These are phyloP conservation scores for Komagataella kurtzmanii DNA, from an alignment of 805 yeast genomes.

Conservation along the genomic window DNA sequence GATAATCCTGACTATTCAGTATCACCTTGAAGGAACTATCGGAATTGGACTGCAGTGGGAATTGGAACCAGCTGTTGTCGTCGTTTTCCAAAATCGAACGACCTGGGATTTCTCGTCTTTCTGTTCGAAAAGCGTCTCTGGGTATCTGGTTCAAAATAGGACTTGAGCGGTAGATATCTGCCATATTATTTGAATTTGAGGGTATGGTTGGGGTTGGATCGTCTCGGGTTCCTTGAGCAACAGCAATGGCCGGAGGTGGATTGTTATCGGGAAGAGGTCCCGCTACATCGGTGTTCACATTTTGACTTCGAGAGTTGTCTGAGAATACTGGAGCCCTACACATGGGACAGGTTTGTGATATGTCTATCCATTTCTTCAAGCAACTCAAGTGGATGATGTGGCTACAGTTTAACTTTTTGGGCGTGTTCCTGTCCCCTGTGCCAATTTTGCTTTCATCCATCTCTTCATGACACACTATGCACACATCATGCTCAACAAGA, in stretches of 20 bases:
- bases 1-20: neutral
- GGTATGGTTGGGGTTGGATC: neutral
- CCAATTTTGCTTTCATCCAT: slow-evolving; percentile 27
- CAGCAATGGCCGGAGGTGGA: neutral
- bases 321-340: slow-evolving; percentile 64
- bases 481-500: slow-evolving; percentile 47
- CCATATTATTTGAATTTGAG: neutral
- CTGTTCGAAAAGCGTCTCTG: neutral
- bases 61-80: neutral
- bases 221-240: neutral
- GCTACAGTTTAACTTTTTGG: slow-evolving; percentile 72
- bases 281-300: neutral
- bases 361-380: slow-evolving; percentile 82
- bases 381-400: slow-evolving; percentile 88
- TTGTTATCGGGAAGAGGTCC: neutral
- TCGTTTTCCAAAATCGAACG: neutral
- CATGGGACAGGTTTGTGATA: slow-evolving; percentile 88
- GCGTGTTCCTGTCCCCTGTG: slow-evolving; percentile 31
- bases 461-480: slow-evolving; percentile 90
- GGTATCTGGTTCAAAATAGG: neutral
- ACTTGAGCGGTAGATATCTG: neutral
- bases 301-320: slow-evolving; percentile 3
- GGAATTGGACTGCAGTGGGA: neutral
- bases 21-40: neutral
- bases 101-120: neutral